Conservation (phyloP, 208 protist genomes). For the Acanthamoeba pearcei region DNA sequence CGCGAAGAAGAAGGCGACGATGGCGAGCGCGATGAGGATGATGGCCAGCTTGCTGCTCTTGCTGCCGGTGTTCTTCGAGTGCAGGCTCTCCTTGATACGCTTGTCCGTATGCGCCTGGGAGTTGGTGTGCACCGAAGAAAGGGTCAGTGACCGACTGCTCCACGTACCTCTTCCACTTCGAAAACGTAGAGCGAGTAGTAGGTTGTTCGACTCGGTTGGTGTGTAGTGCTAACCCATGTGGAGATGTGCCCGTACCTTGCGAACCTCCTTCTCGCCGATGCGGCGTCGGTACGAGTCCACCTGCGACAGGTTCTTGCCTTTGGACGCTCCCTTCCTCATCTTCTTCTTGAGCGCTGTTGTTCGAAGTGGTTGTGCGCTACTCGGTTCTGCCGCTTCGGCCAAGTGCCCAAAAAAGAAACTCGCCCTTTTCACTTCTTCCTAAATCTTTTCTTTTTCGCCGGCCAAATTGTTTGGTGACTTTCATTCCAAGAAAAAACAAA, state of each 20-base stretch:
- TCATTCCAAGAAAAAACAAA: too few relatives aligned
- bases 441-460: too few relatives aligned
- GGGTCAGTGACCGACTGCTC: too few relatives aligned
- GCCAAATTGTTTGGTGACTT: too few relatives aligned
- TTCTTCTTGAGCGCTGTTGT: not conserved
- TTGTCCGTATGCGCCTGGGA: slow-evolving; percentile 9
- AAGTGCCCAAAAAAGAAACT: not conserved
- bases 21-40: not conserved
- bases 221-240: not conserved
- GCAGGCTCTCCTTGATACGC: slow-evolving; percentile 31
- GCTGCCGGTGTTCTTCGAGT: slow-evolving; percentile 26
- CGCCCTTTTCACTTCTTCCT: too few relatives aligned
- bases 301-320: not conserved
- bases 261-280: slow-evolving; percentile 38
- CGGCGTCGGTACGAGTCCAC: slow-evolving; percentile 30
- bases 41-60: slow-evolving; percentile 14
- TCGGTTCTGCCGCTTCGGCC: not conserved
- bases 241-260: not conserved
- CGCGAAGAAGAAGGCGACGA: not conserved
- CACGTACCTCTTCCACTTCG: not conserved
- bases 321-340: not conserved
- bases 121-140: too few relatives aligned
- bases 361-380: not conserved
- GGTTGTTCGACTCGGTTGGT: not conserved
- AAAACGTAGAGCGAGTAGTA: not conserved